Evolutionary conservation across 2,329 filamentous ascomycete genomes (phyloP).

Genomic region (Aspergillus clavatus): DNA sequence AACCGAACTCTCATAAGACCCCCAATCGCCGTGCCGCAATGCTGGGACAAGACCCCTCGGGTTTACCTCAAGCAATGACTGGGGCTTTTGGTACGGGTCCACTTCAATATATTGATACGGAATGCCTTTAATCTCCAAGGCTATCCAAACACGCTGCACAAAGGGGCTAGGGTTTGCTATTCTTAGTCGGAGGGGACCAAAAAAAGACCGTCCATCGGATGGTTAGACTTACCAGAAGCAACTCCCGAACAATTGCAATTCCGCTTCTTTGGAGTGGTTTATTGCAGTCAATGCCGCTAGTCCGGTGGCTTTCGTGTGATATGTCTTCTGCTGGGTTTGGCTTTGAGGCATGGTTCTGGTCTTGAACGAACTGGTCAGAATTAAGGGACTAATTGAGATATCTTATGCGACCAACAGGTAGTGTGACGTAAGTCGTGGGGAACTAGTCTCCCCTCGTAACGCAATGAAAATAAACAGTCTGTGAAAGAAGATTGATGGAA

Average conservation of each 20-base stretch:
- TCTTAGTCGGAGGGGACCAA: constrained; percentile 11
- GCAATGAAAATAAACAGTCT: no score
- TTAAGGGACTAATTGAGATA: constrained; percentile 10
- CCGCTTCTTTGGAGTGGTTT: constrained; percentile 63
- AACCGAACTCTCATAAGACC: constrained; percentile 74
- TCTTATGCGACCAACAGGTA: no score
- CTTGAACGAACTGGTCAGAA: constrained; percentile 6
- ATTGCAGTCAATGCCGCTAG: constrained; percentile 63
- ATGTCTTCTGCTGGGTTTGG: constrained; percentile 57
- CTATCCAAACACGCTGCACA: constrained; percentile 85
- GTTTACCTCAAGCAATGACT: constrained; percentile 68
- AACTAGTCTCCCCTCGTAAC: no score
- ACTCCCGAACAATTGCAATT: constrained; percentile 73
- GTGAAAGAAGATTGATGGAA: no score
- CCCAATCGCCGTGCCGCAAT: constrained; percentile 73
- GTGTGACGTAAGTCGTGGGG: constrained; percentile 13
- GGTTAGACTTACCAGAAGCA: constrained; percentile 67
- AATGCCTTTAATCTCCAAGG: constrained; percentile 71
- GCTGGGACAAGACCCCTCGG: constrained; percentile 71
- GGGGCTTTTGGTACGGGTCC: constrained; percentile 70
- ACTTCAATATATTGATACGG: constrained; percentile 83
- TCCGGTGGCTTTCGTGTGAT: constrained; percentile 68
- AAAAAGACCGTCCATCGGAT: background rate
- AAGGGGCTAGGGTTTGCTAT: constrained; percentile 58
- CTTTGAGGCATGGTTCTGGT: constrained; percentile 43